Evolutionary conservation across 352 stramenopile species (phyloP).

Genomic region (Aphanomyces cochlioides): DNA sequence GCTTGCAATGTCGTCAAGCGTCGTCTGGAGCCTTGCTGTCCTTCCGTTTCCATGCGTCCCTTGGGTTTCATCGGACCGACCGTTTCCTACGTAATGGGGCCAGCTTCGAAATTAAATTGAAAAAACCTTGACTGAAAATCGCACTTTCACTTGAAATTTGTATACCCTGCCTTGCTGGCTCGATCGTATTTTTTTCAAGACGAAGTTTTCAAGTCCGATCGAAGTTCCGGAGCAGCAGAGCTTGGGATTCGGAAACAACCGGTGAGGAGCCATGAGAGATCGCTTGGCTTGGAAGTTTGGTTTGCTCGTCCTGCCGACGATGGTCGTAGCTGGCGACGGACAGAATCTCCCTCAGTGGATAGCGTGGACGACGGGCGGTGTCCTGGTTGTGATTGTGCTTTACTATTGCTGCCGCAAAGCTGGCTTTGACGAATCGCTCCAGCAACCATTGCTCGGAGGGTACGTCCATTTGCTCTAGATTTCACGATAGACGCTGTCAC

Average conservation of each 20-base stretch:
- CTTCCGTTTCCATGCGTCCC: no score
- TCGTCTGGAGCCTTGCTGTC: no score
- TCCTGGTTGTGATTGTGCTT: slow-evolving; percentile 83
- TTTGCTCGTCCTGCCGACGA: slow-evolving; percentile 1
- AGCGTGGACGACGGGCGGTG: slow-evolving; percentile 74
- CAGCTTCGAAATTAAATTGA: no score
- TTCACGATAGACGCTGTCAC: neutral
- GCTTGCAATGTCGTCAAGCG: no score
- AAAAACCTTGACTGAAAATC: neutral
- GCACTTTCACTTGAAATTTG: neutral
- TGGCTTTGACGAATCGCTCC: slow-evolving; percentile 82
- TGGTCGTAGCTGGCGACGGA: neutral
- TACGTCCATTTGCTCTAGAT: slow-evolving; percentile 11
- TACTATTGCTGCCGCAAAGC: slow-evolving; percentile 86
- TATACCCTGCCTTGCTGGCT: neutral
- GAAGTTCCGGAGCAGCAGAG: neutral
- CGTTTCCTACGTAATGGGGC: no score
- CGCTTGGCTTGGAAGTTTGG: neutral
- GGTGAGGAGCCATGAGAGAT: no score
- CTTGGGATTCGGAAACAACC: no score
- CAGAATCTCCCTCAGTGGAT: slow-evolving; percentile 44
- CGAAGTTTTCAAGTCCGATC: no score
- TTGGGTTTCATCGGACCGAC: no score
- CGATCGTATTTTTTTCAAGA: no score
- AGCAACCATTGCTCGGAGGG: slow-evolving; percentile 76